These are phyloP conservation scores for Penicillium sp. DNA, from an alignment of 2,329 filamentous ascomycete species.

Conservation along the genomic window DNA sequence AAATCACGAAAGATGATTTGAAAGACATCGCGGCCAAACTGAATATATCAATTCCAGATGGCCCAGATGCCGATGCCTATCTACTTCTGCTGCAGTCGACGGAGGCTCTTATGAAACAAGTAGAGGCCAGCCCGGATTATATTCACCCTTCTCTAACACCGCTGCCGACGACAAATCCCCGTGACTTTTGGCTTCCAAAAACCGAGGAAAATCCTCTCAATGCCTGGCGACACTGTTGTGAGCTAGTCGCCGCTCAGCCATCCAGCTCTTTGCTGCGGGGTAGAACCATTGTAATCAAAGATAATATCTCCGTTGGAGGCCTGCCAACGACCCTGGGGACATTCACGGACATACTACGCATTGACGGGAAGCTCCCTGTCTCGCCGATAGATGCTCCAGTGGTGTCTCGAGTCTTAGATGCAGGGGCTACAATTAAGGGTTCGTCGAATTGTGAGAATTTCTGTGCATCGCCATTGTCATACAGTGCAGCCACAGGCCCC, in stretches of 20 bases:
- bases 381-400: slow-evolving; percentile 34
- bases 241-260: slow-evolving; percentile 25
- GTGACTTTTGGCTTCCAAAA: slow-evolving; percentile 22
- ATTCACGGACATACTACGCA: slow-evolving; percentile 26
- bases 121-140: slow-evolving; percentile 32
- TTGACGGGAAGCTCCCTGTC: slow-evolving; percentile 25
- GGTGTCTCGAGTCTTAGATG: slow-evolving; percentile 31
- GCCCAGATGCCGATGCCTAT: slow-evolving; percentile 15
- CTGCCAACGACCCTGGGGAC: slow-evolving; percentile 35
- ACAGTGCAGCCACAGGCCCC: slow-evolving; percentile 32
- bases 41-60: slow-evolving; percentile 5
- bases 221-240: slow-evolving; percentile 40
- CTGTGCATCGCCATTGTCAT: slow-evolving; percentile 35
- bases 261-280: slow-evolving; percentile 23
- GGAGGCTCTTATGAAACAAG: slow-evolving; percentile 21
- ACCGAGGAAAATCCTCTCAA: slow-evolving; percentile 38
- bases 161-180: not conserved
- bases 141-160: slow-evolving; percentile 32
- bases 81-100: slow-evolving; percentile 25
- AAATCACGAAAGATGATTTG: not conserved
- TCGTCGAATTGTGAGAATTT: slow-evolving; percentile 39
- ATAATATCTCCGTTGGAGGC: slow-evolving; percentile 34
- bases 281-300: slow-evolving; percentile 33
- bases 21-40: not conserved
- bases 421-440: slow-evolving; percentile 32